Base-by-base conservation (phyloP, 768 basidiomycete species). In the Boletus edulis region DNA sequence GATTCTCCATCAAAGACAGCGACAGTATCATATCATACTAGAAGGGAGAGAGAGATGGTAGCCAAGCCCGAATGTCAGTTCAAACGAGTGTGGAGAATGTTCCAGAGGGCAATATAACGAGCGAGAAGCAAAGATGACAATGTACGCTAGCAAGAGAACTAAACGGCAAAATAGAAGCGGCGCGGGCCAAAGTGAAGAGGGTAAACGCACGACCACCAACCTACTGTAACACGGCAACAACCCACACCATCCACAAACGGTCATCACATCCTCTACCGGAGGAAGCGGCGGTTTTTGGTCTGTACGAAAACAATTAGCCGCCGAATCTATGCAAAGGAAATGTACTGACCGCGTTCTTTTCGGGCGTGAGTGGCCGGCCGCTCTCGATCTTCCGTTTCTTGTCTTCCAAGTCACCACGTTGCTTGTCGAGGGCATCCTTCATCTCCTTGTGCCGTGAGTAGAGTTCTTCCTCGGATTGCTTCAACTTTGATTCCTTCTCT, bases 351-450 rank as follows among this genome's bases (percentile, higher is more conserved):
- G 84, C 82, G 57, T 81, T 79, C 80, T 95, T 96, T 77, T 98
- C 95, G 18, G 95, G 96, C 37, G 95, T 97, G 73, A 97, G 77
- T 52, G 95, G 94, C 67, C 96, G 83, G 46, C 96, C 96, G 60
- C 85, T 89, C 78, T 98, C 95, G 72, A 98, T 84, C 68, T 87
- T 86, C 77, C 91, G 82, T 85, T 96, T 97, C 86, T 97, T 98
- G 70, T 98, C 97, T 76, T 99, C 97, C 61, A 99, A 81, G 67
- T 99, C 97, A 54, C 76, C 63, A 61, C 96, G 85, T 73, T 98
- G 97, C 77, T 96, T 97, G 78, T 98, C 97, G 63, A 98, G 77
- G 17, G 96, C 90, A 63, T 99, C 97, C 78, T 98, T 99, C 97
- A 99, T 98, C 74, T 99, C 97, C 73, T 93, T 89, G 80, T 99